A percentile compares a stretch with the other conserved stretches of the same genome.
These are phyloP conservation scores for Polyporus arcularius DNA, from an alignment of 768 basidiomycete genomes.

Conservation along the genomic window DNA sequence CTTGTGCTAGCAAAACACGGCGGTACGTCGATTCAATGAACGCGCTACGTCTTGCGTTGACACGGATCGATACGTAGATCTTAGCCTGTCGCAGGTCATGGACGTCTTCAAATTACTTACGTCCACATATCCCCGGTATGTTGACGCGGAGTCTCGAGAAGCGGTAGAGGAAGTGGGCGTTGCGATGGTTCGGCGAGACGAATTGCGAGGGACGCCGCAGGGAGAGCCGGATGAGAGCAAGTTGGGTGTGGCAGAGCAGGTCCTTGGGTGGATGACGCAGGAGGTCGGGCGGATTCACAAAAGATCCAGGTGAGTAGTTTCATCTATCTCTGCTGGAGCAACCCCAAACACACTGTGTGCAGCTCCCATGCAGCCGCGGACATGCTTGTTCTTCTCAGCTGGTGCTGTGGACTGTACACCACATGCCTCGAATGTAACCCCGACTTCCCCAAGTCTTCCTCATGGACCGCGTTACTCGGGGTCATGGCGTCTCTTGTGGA, in stretches of 20 bases:
- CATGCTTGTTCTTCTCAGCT: constrained; percentile 68
- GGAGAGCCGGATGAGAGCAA: constrained; percentile 44
- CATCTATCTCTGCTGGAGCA: neutral
- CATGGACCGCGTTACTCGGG: constrained; percentile 55
- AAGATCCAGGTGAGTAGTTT: constrained; percentile 53
- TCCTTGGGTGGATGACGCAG: constrained; percentile 73
- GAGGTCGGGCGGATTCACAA: constrained; percentile 65
- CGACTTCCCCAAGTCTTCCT: constrained; percentile 45
- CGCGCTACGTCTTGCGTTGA: neutral
- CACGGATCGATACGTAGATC: constrained; percentile 43
- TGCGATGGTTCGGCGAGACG: constrained; percentile 65
- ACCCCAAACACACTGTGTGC: neutral
- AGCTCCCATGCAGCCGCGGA: constrained; percentile 52
- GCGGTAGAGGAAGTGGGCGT: constrained; percentile 71
- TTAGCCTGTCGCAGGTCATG: constrained; percentile 57
- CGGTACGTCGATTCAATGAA: constrained; percentile 41
- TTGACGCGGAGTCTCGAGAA: constrained; percentile 67
- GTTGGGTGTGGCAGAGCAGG: constrained; percentile 65
- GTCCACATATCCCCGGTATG: constrained; percentile 77
- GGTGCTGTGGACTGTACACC: constrained; percentile 66
- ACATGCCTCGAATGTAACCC: constrained; percentile 47
- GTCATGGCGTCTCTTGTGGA: constrained; percentile 64
- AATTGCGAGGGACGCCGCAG: constrained; percentile 44
- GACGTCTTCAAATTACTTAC: constrained; percentile 77
- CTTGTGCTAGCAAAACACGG: constrained; percentile 55